Base-by-base conservation (phyloP, 148 eudicot genomes). In the Mesembryanthemum crystallinum region DNA sequence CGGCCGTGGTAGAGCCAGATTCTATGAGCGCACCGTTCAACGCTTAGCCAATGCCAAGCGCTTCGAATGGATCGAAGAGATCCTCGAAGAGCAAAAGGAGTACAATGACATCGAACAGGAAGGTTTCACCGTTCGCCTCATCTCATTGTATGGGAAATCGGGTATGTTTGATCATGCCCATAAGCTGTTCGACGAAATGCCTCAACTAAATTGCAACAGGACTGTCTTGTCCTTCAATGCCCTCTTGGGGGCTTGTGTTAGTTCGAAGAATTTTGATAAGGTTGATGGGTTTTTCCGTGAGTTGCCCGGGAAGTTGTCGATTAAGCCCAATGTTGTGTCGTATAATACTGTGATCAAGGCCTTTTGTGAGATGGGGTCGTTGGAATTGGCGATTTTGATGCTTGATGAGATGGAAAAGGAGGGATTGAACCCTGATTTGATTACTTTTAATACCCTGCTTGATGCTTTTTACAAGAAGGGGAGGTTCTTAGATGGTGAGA, bases 151-250 rank as follows among this genome's bases (percentile, higher is more conserved):
- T 33, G 96, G 98, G 12, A 82, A 80, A 78, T 73, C 83, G 0
- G 83, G 88, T 3, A 89, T 92, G 96, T 81, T 86, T 73, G 84
- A 85, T 35, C 85, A 87, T 57, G 96, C 96, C 8, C 72, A 25
- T 43, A 78, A 89, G 75, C 73, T 90, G 86, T 90, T 89, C 73
- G 96, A 91, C 21, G 91, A 91, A 89, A 87, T 91, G 96, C 84
- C 89, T 39, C 69, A 82, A 3, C 60, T 63, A 21, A 81, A 83
- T 7, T 84, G 88, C 52, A 69, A 45, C 1, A 81, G 88, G 8
- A 83, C 91, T 27, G 87, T 87, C 0, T 57, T 47, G 28, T 89
- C 93, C 1, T 79, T 88, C 17, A 93, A 93, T 78, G 92, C 89
- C 69, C 88, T 93, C 29, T 73, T 93, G 74, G 84, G 78, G 11